Conservation (phyloP, 352 stramenopile species). For the Phytophthora chlamydospora region DNA sequence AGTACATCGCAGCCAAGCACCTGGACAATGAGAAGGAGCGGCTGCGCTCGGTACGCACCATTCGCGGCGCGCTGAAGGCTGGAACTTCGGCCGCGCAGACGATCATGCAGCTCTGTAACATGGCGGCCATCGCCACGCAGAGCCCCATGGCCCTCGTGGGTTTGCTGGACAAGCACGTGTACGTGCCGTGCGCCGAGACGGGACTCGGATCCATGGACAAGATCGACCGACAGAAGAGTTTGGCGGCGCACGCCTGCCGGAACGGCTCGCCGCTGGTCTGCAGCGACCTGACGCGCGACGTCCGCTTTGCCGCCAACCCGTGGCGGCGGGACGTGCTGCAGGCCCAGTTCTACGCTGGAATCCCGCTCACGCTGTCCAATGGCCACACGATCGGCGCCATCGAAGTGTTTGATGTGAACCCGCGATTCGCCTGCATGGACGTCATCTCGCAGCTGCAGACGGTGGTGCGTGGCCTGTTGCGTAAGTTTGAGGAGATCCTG, state of each 20-base stretch:
- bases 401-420: conserved; percentile 73
- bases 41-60: conserved; percentile 58
- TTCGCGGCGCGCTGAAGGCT: conserved; percentile 53
- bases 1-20: conserved; percentile 70
- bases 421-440: conserved; percentile 72
- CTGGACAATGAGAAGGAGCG: conserved; percentile 77
- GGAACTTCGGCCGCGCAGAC: conserved; percentile 47
- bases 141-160: conserved; percentile 71
- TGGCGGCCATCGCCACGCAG: conserved; percentile 81
- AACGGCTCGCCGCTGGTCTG: conserved; percentile 78
- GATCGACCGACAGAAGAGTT: conserved; percentile 64
- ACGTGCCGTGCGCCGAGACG: conserved; percentile 63
- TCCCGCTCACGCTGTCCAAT: conserved; percentile 82
- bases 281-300: conserved; percentile 71
- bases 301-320: conserved; percentile 78
- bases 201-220: conserved; percentile 41
- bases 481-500: conserved; percentile 83
- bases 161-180: conserved; percentile 76
- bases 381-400: conserved; percentile 80
- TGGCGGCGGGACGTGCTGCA: conserved; percentile 64
- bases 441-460: conserved; percentile 79
- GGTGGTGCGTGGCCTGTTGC: conserved; percentile 73
- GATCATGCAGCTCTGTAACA: conserved; percentile 77
- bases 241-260: conserved; percentile 76
- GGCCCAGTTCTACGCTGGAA: conserved; percentile 83